phyloP scores from a whole-genome alignment of 495 filamentous ascomycete genomes.

The Elaphomyces granulatus region DNA sequence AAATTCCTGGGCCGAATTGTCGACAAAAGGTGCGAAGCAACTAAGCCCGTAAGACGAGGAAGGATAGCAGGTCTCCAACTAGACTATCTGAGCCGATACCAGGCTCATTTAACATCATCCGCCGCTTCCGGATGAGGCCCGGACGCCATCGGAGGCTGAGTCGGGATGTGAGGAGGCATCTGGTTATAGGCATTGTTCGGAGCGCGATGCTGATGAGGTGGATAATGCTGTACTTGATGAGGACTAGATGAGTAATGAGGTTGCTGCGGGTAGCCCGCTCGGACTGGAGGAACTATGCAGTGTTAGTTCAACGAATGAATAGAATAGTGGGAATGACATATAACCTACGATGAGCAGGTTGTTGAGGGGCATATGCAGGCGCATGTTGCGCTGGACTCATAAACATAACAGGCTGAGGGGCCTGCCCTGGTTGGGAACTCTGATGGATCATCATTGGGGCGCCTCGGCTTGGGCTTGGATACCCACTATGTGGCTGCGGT shows the following conservation, averaged over 20 bases:
- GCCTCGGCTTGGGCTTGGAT: constrained; percentile 65
- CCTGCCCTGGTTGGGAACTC: constrained; percentile 61
- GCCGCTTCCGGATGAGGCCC: constrained; percentile 30
- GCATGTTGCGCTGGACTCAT: constrained; percentile 56
- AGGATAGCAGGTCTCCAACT: no score
- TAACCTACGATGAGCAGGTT: constrained; percentile 51
- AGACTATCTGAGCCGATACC: background rate
- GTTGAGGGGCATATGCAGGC: constrained; percentile 50
- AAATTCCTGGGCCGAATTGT: background rate
- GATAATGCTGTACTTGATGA: constrained; percentile 52
- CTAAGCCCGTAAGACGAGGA: background rate
- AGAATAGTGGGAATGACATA: constrained; percentile 13
- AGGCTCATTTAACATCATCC: constrained; percentile 46
- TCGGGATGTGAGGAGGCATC: constrained; percentile 30
- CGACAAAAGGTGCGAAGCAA: background rate
- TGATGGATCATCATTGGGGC: constrained; percentile 77
- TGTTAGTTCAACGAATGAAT: constrained; percentile 15
- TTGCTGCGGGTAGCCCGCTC: constrained; percentile 43
- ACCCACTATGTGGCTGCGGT: constrained; percentile 58
- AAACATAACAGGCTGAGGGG: constrained; percentile 41
- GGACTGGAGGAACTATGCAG: constrained; percentile 41
- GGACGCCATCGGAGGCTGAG: constrained; percentile 23
- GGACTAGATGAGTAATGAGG: constrained; percentile 50
- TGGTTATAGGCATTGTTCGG: constrained; percentile 45
- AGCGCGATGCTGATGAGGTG: constrained; percentile 43